Evolutionary conservation across 2,329 filamentous ascomycete genomes (phyloP).

Genomic region (Curvularia verruculosa): DNA sequence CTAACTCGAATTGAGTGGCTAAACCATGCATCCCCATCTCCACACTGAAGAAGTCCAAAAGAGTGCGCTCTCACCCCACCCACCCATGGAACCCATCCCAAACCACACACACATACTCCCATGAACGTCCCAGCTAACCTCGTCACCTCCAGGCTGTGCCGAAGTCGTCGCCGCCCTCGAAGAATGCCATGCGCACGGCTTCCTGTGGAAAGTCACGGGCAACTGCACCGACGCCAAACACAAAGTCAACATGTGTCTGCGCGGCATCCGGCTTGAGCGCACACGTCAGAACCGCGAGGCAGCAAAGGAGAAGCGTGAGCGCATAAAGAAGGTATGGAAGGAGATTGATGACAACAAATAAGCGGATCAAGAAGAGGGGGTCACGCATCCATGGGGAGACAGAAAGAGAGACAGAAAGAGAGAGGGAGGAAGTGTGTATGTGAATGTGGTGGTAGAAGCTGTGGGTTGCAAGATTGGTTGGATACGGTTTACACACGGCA

Average conservation of each 20-base stretch:
- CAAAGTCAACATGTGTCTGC: conserved; percentile 82
- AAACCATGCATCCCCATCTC: conserved; percentile 90
- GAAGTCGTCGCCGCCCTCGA: conserved; percentile 93
- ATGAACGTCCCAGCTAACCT: conserved; percentile 9
- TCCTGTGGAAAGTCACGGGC: conserved; percentile 87
- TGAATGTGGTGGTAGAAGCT: neutral
- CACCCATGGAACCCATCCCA: neutral
- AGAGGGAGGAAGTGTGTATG: no score
- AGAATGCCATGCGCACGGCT: conserved; percentile 91
- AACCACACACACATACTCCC: neutral
- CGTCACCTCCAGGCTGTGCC: conserved; percentile 74
- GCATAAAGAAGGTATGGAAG: conserved; percentile 78
- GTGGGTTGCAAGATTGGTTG: neutral
- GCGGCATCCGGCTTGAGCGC: conserved; percentile 77
- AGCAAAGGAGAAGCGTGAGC: conserved; percentile 70
- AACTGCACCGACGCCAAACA: conserved; percentile 89
- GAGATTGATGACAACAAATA: conserved; percentile 74
- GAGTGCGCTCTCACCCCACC: conserved; percentile 61
- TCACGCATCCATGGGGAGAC: neutral
- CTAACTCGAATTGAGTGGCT: conserved; percentile 34
- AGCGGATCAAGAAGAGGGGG: neutral
- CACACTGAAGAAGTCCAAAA: conserved; percentile 85
- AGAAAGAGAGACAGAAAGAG: no score
- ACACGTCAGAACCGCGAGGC: conserved; percentile 77
- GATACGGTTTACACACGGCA: neutral